phyloP scores from a whole-genome alignment of 1,284 basidiomycete species.

The Fistulinella staudtii region DNA sequence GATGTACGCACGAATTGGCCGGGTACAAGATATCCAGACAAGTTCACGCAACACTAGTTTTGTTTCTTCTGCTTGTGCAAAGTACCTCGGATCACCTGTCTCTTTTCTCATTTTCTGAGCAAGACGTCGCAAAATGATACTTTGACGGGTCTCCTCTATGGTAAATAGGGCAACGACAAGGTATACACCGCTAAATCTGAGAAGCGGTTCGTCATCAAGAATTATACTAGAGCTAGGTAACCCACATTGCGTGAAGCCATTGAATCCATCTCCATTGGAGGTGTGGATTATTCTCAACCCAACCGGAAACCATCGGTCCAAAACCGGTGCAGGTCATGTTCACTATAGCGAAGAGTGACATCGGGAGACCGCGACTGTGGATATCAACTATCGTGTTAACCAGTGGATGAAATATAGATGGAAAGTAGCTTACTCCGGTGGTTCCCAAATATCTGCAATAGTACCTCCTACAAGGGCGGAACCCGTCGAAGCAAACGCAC shows the following conservation, averaged over 20 bases:
- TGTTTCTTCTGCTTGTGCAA: conserved; percentile 64
- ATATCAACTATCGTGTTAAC: conserved; percentile 2
- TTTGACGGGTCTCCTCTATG: conserved; percentile 59
- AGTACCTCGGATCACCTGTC: conserved; percentile 60
- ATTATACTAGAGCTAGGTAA: conserved; percentile 19
- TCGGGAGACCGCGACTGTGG: conserved; percentile 50
- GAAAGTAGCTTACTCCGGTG: conserved; percentile 15
- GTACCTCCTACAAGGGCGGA: conserved; percentile 61
- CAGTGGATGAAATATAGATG: conserved; percentile 13
- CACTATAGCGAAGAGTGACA: conserved; percentile 48
- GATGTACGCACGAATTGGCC: conserved; percentile 55
- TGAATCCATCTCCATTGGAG: conserved; percentile 67
- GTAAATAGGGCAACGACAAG: conserved; percentile 45
- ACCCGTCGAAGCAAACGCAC: conserved; percentile 44
- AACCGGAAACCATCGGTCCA: conserved; percentile 52
- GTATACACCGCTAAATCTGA: conserved; percentile 45
- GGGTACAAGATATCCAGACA: conserved; percentile 64
- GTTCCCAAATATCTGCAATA: conserved; percentile 43
- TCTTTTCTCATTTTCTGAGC: conserved; percentile 58
- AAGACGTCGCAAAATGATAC: conserved; percentile 54
- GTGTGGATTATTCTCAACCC: conserved; percentile 48
- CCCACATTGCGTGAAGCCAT: conserved; percentile 55
- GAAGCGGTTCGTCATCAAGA: not conserved
- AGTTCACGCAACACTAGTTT: conserved; percentile 48
- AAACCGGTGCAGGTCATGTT: conserved; percentile 51